Evolutionary conservation across 495 filamentous ascomycete genomes (phyloP).

Genomic region (Trichoderma asperelloides): DNA sequence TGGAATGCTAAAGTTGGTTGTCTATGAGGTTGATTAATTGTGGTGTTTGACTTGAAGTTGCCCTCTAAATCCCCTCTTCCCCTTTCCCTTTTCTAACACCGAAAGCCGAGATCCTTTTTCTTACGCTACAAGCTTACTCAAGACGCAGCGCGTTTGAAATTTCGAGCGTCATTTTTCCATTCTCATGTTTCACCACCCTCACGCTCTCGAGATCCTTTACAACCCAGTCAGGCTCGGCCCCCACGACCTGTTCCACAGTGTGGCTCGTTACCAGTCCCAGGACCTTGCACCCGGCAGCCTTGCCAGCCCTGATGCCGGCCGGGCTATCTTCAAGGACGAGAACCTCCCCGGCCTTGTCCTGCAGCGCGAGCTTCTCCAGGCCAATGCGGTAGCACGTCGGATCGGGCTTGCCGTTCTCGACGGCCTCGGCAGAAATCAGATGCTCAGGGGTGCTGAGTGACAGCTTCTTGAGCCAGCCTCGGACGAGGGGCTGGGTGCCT

Average conservation of each 20-base stretch:
- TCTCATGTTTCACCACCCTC: conserved; percentile 39
- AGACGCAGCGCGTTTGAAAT: conserved; percentile 30
- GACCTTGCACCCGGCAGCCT: conserved; percentile 82
- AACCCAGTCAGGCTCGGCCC: conserved; percentile 79
- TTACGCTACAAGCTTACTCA: neutral
- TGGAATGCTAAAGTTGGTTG: neutral
- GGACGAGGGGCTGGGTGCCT: conserved; percentile 70
- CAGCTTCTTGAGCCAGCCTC: conserved; percentile 77
- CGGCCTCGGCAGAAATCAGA: conserved; percentile 80
- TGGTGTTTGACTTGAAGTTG: neutral
- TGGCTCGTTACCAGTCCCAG: conserved; percentile 84
- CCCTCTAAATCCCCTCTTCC: neutral
- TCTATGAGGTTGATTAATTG: neutral
- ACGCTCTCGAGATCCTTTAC: conserved; percentile 72
- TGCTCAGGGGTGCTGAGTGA: conserved; percentile 62
- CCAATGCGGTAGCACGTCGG: conserved; percentile 78
- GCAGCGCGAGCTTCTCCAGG: conserved; percentile 50
- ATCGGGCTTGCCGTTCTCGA: conserved; percentile 77
- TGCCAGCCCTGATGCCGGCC: conserved; percentile 81
- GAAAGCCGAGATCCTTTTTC: neutral
- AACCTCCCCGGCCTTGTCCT: conserved; percentile 31
- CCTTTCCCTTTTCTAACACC: neutral
- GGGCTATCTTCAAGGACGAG: conserved; percentile 90
- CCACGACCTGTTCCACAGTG: conserved; percentile 55
- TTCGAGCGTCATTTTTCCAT: conserved; percentile 43